These are phyloP conservation scores for Tricholoma sp. DNA, from an alignment of 768 basidiomycete species.

Conservation along the genomic window DNA sequence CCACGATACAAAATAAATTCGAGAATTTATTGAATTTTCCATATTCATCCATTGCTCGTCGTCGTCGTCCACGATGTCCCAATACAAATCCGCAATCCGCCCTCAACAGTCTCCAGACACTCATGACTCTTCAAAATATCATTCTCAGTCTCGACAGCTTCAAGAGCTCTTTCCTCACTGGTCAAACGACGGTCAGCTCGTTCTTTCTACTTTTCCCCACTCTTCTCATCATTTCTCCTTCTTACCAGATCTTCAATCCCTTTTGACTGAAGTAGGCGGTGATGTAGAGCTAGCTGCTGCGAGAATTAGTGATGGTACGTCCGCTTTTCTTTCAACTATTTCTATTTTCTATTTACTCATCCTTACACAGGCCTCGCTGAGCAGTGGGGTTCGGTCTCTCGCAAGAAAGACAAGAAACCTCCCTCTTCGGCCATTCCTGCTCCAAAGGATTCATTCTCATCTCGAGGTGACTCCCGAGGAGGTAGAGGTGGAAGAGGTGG, in stretches of 20 bases:
- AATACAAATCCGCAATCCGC: conserved; percentile 46
- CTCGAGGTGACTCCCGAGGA: conserved; percentile 54
- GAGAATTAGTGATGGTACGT: conserved; percentile 71
- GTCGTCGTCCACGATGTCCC: conserved; percentile 40
- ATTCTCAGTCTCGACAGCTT: conserved; percentile 51
- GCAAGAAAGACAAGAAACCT: conserved; percentile 84
- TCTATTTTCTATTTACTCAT: conserved; percentile 13
- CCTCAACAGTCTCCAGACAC: conserved; percentile 29
- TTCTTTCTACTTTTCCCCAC: conserved; percentile 8
- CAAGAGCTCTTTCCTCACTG: conserved; percentile 68
- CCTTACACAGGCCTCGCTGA: conserved; percentile 54
- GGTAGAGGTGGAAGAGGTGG: conserved; percentile 55
- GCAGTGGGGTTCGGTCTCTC: conserved; percentile 80
- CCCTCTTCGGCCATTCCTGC: conserved; percentile 30
- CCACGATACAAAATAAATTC: neutral
- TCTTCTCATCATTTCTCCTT: conserved; percentile 21
- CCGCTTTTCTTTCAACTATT: conserved; percentile 3
- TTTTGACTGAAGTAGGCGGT: conserved; percentile 62
- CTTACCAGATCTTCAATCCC: conserved; percentile 57
- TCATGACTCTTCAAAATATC: conserved; percentile 40
- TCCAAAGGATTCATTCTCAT: conserved; percentile 48
- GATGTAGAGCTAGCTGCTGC: conserved; percentile 65
- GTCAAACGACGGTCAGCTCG: conserved; percentile 57
- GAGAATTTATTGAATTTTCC: conserved; percentile 5
- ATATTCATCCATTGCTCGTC: conserved; percentile 16